phyloP scores from a whole-genome alignment of 495 filamentous ascomycete genomes.

The Echria macrotheca region DNA sequence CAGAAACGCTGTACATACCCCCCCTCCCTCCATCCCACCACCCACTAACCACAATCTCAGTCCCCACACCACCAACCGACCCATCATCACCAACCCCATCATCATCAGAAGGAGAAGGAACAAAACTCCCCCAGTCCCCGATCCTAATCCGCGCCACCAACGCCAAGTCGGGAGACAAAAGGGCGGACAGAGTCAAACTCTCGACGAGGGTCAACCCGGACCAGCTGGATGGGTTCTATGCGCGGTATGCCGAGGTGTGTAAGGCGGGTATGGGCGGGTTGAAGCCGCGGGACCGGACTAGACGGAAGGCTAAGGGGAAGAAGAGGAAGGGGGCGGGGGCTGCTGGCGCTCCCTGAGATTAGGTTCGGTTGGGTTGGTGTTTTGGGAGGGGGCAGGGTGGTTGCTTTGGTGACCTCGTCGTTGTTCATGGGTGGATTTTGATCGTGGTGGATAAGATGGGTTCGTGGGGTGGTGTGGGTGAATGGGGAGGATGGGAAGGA shows the following conservation, averaged over 20 bases:
- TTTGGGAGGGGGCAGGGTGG: too few species aligned
- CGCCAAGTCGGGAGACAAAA: slow-evolving; percentile 53
- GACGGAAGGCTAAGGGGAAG: slow-evolving; percentile 73
- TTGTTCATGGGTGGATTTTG: too few species aligned
- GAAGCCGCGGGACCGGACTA: slow-evolving; percentile 89
- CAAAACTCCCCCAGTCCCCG: slow-evolving; percentile 53
- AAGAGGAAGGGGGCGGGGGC: slow-evolving; percentile 56
- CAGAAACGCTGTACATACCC: slow-evolving; percentile 67
- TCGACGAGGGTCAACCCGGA: slow-evolving; percentile 75
- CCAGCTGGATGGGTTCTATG: slow-evolving; percentile 74
- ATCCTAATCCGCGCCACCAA: slow-evolving; percentile 83
- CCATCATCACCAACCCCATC: slow-evolving; percentile 25
- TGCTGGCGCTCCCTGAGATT: too few species aligned
- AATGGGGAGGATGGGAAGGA: too few species aligned
- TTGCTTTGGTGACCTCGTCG: too few species aligned
- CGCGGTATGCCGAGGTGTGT: slow-evolving; percentile 84
- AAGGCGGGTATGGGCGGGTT: slow-evolving; percentile 76
- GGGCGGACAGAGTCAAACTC: slow-evolving; percentile 65
- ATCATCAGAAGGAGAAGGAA: slow-evolving; percentile 52
- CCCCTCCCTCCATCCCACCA: slow-evolving; percentile 14
- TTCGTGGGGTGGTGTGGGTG: too few species aligned
- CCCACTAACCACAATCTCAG: slow-evolving; percentile 4
- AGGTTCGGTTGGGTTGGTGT: too few species aligned
- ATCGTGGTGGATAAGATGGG: too few species aligned
- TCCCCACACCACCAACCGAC: slow-evolving; percentile 13